Evolutionary conservation across 2,329 filamentous ascomycete species (phyloP).

Genomic region (Colletotrichum australisinense): DNA sequence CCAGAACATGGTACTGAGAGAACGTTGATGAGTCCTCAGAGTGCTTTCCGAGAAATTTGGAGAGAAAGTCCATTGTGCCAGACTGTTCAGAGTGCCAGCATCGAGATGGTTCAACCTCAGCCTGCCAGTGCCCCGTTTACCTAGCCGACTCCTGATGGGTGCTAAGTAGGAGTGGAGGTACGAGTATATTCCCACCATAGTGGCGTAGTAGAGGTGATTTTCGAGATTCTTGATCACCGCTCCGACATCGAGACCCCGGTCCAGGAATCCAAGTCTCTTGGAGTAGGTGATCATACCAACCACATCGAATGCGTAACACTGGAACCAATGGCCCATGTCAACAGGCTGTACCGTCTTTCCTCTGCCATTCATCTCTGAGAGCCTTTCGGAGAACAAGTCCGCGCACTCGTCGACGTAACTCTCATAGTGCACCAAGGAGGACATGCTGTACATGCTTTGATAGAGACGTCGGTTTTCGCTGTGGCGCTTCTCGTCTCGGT

Average conservation of each 20-base stretch:
- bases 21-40: conserved; percentile 53
- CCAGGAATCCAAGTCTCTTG: conserved; percentile 55
- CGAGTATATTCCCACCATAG: conserved; percentile 44
- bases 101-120: too few species aligned
- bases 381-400: conserved; percentile 49
- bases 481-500: conserved; percentile 48
- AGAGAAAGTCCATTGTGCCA: too few species aligned
- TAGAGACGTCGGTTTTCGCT: conserved; percentile 52
- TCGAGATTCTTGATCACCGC: conserved; percentile 22
- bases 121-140: too few species aligned
- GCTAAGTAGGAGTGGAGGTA: background rate
- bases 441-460: conserved; percentile 59
- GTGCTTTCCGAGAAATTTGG: conserved; percentile 46
- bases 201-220: conserved; percentile 53
- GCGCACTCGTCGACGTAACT: conserved; percentile 59
- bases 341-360: conserved; percentile 38
- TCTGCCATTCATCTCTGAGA: conserved; percentile 47
- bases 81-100: too few species aligned
- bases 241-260: conserved; percentile 56
- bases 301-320: conserved; percentile 62
- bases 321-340: conserved; percentile 55
- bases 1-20: conserved; percentile 42
- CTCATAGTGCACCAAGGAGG: conserved; percentile 59
- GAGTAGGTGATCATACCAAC: conserved; percentile 61
- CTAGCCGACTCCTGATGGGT: too few species aligned